Evolutionary conservation across 2,329 filamentous ascomycete genomes (phyloP), one percentile per base, ranked within the genome.

Genomic region (Arachnopeziza araneosa): DNA sequence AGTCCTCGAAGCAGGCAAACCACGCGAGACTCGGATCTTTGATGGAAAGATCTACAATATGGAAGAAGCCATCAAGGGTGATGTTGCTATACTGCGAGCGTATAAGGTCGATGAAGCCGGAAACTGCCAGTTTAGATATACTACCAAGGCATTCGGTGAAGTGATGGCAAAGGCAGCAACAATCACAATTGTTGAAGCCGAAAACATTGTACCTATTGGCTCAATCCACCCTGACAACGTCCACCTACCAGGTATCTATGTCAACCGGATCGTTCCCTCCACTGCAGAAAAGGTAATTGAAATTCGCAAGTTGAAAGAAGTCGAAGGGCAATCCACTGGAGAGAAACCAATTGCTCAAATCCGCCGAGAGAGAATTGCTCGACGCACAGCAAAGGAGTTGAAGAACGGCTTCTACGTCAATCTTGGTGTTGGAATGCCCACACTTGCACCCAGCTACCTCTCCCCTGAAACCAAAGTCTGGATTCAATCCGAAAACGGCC

Each of bases 401-500:
- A 89, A 91, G 75, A 82, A 90, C 64, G 90, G 90, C 14, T 71
- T 80, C 77, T 93, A 92, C 71, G 89, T 90, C 22, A 93, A 93
- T 72, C 78, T 93, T 0, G 90, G 90, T 21, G 88, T 93, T 60
- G 83, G 90, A n/a, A 91, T 96, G 72, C 91, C 91, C 0, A 96
- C 91, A 17, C 79, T 95, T n/a, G 90, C 91, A 0, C 89, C 90
- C 0, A 88, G 86, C 0, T 92, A 90, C 72, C 76, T 96, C 7
- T 84, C 88, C 1, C 73, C 82, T 0, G 83, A 82, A 55, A 81
- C 85, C 19, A 84, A 88, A 62, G 91, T 96, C 30, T 91, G 90
- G 84, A 82, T 96, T 51, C 91, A 96, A 73, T 91, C 87, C 0
- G 91, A 96, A 76, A 96, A 96, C 73, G 91, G 91, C 12, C 88